These are phyloP conservation scores for Teratosphaeria pseudoeucalypti DNA, from an alignment of 2,329 filamentous ascomycete genomes.

Conservation along the genomic window DNA sequence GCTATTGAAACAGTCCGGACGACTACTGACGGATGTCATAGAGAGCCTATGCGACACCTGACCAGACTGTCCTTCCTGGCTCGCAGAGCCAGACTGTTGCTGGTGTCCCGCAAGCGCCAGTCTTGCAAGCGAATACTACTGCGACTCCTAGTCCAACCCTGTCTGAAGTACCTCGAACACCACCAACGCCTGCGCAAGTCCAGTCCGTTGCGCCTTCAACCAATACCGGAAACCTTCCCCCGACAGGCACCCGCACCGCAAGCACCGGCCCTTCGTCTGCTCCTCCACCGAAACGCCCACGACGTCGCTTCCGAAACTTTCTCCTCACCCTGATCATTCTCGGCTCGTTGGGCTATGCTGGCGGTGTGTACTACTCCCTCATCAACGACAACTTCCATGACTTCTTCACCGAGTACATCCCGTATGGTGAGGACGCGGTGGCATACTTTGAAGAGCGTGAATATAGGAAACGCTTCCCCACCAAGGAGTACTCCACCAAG, in stretches of 20 bases:
- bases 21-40: not conserved
- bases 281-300: constrained; percentile 50
- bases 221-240: constrained; percentile 19
- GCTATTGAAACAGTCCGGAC: not conserved
- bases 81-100: constrained; percentile 19
- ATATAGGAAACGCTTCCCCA: constrained; percentile 75
- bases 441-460: constrained; percentile 93
- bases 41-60: not conserved
- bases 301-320: constrained; percentile 64
- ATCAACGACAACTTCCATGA: constrained; percentile 97
- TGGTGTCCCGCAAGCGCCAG: constrained; percentile 22
- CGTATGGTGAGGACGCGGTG: constrained; percentile 87
- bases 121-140: constrained; percentile 12
- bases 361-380: constrained; percentile 85
- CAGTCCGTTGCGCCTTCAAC: constrained; percentile 8
- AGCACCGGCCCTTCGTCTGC: constrained; percentile 33
- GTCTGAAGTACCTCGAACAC: constrained; percentile 16
- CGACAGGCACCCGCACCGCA: constrained; percentile 25
- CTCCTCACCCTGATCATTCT: constrained; percentile 68
- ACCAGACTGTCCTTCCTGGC: constrained; percentile 20
- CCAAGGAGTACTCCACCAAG: constrained; percentile 32
- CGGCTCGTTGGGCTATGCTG: constrained; percentile 67
- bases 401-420: constrained; percentile 95
- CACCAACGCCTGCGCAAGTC: constrained; percentile 7
- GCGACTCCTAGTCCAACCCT: constrained; percentile 9